Conservation (phyloP, 2,329 filamentous ascomycete species). For the Stachybotrys echinatus region DNA sequence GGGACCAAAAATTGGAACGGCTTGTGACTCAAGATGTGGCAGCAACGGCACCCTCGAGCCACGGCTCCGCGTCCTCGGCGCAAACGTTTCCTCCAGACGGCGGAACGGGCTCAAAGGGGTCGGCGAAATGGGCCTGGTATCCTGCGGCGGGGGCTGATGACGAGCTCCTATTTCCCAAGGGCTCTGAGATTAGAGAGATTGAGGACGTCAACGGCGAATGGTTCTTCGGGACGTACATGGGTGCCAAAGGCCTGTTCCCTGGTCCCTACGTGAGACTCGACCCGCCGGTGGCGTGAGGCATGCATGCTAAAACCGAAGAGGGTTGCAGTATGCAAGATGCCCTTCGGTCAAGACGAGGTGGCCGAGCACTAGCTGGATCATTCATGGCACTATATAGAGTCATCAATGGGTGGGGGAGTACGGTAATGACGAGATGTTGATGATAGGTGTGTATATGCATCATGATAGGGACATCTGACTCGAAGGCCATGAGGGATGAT, state of each 20-base stretch:
- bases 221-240: conserved; percentile 84
- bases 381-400: no score
- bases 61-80: conserved; percentile 17
- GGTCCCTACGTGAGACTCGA: conserved; percentile 62
- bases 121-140: conserved; percentile 74
- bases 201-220: conserved; percentile 89
- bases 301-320: no score
- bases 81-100: conserved; percentile 66
- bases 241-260: conserved; percentile 73
- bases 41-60: conserved; percentile 30
- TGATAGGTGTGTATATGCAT: not conserved
- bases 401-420: not conserved
- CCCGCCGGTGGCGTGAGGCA: conserved; percentile 13
- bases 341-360: no score
- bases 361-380: no score
- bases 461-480: not conserved
- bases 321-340: no score
- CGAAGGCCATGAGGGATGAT: not conserved
- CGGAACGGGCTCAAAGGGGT: conserved; percentile 58
- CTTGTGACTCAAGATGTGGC: conserved; percentile 48
- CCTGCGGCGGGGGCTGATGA: conserved; percentile 60
- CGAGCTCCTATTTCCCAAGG: conserved; percentile 78
- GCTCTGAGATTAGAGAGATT: conserved; percentile 76
- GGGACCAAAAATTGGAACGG: conserved; percentile 33
- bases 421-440: not conserved